phyloP scores from a whole-genome alignment of 768 basidiomycete species.

The Phaeotremella skinneri region DNA sequence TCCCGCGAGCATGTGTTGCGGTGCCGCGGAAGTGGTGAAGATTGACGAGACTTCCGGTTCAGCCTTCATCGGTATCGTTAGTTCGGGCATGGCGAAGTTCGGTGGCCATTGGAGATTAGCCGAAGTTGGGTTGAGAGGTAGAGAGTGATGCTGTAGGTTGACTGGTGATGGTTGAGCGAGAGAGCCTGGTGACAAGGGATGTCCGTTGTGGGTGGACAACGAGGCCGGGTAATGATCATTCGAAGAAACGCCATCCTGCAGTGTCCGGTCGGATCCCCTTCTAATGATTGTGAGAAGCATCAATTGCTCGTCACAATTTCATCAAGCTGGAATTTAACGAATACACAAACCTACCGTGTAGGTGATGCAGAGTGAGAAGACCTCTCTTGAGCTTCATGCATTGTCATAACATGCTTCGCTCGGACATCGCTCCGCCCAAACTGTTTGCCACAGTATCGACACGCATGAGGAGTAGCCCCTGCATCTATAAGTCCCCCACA shows the following conservation, averaged over 20 bases:
- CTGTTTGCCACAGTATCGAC: constrained; percentile 34
- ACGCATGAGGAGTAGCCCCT: constrained; percentile 35
- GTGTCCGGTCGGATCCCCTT: too few relatives aligned
- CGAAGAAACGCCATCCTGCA: neutral
- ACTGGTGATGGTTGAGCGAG: neutral
- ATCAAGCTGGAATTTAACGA: too few relatives aligned
- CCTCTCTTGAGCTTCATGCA: constrained; percentile 24
- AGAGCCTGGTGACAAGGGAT: neutral
- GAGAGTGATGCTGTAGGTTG: neutral
- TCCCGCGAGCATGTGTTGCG: neutral
- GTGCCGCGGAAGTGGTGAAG: neutral
- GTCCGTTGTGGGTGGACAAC: too few relatives aligned
- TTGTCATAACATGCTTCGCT: constrained; percentile 36
- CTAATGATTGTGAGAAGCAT: too few relatives aligned
- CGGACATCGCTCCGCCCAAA: constrained; percentile 40
- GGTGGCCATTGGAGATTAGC: neutral
- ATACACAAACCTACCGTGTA: neutral
- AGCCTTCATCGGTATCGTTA: neutral
- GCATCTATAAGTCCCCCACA: constrained; percentile 16
- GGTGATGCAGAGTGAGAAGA: neutral
- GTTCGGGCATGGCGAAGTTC: neutral
- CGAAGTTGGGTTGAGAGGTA: neutral
- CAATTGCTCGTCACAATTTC: too few relatives aligned
- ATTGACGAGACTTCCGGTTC: neutral
- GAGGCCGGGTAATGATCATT: neutral